phyloP scores from a whole-genome alignment of 2,329 filamentous ascomycete species.

The Colletotrichum kahawae region DNA sequence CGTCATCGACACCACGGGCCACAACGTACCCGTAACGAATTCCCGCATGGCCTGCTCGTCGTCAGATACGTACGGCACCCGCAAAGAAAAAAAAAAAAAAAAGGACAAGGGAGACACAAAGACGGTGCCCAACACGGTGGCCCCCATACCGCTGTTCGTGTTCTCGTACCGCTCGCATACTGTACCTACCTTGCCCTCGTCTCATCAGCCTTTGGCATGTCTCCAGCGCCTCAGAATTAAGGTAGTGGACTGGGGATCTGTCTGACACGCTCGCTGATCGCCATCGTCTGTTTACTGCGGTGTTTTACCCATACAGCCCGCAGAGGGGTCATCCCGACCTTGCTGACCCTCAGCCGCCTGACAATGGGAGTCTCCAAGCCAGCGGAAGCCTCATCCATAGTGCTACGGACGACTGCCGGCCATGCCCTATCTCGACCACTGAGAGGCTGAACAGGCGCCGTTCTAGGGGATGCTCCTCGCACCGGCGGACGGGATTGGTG shows the following conservation, averaged over 20 bases:
- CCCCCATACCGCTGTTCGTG: not conserved
- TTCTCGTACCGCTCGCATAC: not conserved
- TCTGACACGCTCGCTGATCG: slow-evolving; percentile 1
- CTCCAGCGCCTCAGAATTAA: slow-evolving; percentile 4
- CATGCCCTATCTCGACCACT: not conserved
- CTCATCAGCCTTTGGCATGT: not conserved
- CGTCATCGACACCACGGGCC: not conserved
- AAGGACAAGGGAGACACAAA: not conserved
- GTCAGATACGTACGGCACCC: not conserved
- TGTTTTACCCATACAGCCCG: slow-evolving; percentile 1
- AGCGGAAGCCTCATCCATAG: not conserved
- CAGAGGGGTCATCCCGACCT: not conserved
- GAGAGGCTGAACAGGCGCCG: not conserved
- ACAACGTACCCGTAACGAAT: not conserved
- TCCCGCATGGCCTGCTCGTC: not conserved
- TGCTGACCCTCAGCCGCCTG: not conserved
- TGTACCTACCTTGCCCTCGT: not conserved
- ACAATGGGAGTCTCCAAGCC: not conserved
- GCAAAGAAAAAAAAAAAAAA: not conserved
- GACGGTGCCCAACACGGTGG: not conserved
- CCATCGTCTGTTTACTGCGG: not conserved
- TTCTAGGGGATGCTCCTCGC: not conserved
- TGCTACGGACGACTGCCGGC: not conserved
- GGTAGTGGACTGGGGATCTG: slow-evolving; percentile 11
- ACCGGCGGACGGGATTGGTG: not conserved